These are phyloP conservation scores for Gynandropsis gynandra DNA, from an alignment of 345 rosid genomes.

Conservation along the genomic window DNA sequence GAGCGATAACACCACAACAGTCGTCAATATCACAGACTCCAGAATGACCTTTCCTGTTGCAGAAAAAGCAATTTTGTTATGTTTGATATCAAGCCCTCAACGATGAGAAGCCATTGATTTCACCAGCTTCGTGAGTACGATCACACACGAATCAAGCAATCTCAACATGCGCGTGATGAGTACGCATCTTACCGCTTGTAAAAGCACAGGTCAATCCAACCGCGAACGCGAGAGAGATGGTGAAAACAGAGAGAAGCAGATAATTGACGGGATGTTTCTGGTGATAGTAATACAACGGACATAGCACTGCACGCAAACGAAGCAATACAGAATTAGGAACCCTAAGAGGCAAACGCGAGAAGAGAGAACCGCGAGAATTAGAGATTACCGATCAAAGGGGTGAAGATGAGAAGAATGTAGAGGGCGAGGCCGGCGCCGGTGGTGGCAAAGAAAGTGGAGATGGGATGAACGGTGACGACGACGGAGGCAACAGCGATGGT, in stretches of 20 bases:
- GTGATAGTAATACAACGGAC: slow-evolving; percentile 74
- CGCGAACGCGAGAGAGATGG: slow-evolving; percentile 59
- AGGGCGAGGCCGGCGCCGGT: slow-evolving; percentile 61
- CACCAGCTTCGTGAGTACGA: neutral
- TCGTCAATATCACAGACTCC: slow-evolving; percentile 66
- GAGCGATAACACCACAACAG: slow-evolving; percentile 66
- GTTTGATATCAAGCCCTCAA: neutral
- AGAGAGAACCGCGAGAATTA: neutral
- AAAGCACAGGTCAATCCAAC: slow-evolving; percentile 89
- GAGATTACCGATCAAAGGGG: slow-evolving; percentile 60
- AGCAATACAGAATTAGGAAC: neutral
- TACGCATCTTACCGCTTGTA: slow-evolving; percentile 43
- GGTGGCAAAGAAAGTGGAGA: slow-evolving; percentile 59
- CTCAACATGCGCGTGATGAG: neutral
- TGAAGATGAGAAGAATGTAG: slow-evolving; percentile 62
- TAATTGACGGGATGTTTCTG: slow-evolving; percentile 89
- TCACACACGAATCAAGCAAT: neutral
- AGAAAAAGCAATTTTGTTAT: neutral
- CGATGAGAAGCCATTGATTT: neutral
- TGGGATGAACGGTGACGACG: slow-evolving; percentile 58
- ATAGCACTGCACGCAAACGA: slow-evolving; percentile 43
- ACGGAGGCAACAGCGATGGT: slow-evolving; percentile 72
- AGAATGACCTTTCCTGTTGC: slow-evolving; percentile 68
- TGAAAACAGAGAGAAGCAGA: slow-evolving; percentile 67
- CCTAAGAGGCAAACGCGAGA: neutral